These are phyloP conservation scores for Trifolium fragiferum DNA, from an alignment of 306 rosid genomes.

Conservation along the genomic window DNA sequence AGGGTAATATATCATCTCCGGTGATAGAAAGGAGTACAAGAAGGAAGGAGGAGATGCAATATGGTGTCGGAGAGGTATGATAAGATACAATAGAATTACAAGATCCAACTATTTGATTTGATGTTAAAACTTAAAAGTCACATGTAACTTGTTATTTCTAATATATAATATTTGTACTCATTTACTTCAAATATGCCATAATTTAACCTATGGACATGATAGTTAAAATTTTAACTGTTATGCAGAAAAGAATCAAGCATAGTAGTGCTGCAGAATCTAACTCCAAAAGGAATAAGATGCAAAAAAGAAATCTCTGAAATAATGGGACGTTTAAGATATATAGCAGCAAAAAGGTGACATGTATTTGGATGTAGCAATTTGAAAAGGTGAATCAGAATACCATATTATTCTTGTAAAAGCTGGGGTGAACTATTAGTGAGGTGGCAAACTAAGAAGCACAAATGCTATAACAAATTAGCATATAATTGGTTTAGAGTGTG, in stretches of 20 bases:
- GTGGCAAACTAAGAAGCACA: constrained; percentile 36
- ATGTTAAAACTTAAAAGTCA: too few species aligned
- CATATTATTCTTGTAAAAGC: constrained; percentile 36
- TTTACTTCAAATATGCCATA: too few species aligned
- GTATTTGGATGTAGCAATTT: neutral
- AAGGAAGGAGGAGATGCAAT: too few species aligned
- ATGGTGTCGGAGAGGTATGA: too few species aligned
- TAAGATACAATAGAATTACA: too few species aligned
- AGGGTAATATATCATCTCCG: too few species aligned
- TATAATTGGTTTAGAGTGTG: neutral
- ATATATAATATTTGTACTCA: too few species aligned
- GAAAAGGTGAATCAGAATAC: constrained; percentile 35
- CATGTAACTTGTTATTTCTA: neutral
- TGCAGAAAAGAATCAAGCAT: constrained; percentile 21
- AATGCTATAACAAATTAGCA: constrained; percentile 6
- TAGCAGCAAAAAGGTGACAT: constrained; percentile 5
- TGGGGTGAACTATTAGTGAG: constrained; percentile 24
- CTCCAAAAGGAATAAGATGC: constrained; percentile 40
- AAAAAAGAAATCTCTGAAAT: constrained; percentile 16
- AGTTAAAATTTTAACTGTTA: neutral
- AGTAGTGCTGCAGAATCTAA: constrained; percentile 39
- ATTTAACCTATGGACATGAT: neutral
- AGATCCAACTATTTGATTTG: too few species aligned
- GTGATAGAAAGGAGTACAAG: too few species aligned
- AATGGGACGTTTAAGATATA: constrained; percentile 28